Percentiles rank a stretch among this genome's conserved stretches.
phyloP scores from a whole-genome alignment of 306 rosid species.

The Nissolia schottii region DNA sequence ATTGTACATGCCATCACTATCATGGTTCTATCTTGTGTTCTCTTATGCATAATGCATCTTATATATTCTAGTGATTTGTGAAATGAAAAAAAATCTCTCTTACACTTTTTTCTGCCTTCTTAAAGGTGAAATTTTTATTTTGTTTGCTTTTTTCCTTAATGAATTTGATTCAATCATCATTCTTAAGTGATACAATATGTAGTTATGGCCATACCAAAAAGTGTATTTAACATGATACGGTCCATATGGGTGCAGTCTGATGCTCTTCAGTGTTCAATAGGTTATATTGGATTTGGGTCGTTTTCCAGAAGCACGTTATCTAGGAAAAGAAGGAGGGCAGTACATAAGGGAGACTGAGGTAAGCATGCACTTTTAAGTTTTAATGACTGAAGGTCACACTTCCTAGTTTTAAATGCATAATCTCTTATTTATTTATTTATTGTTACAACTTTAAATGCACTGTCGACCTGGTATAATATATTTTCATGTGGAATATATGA shows the following conservation, averaged over 20 bases:
- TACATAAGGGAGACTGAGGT: constrained; percentile 51
- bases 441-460: background rate
- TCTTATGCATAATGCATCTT: background rate
- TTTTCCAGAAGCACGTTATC: constrained; percentile 64
- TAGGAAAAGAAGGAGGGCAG: constrained; percentile 41
- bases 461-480: background rate
- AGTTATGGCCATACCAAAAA: too few relatives aligned
- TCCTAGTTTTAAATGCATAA: background rate
- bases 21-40: background rate
- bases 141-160: background rate
- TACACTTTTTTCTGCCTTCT: background rate
- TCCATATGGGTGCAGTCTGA: background rate
- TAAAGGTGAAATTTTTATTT: too few relatives aligned
- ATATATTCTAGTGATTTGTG: background rate
- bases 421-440: background rate
- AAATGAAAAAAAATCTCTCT: background rate
- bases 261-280: constrained; percentile 22
- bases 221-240: background rate
- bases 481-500: background rate
- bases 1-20: background rate
- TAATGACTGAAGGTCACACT: background rate
- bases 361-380: background rate
- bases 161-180: background rate
- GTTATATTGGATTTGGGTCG: constrained; percentile 69
- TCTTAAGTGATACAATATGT: too few relatives aligned